Base-by-base conservation (phyloP, 768 basidiomycete genomes). In the Collybiopsis luxurians region DNA sequence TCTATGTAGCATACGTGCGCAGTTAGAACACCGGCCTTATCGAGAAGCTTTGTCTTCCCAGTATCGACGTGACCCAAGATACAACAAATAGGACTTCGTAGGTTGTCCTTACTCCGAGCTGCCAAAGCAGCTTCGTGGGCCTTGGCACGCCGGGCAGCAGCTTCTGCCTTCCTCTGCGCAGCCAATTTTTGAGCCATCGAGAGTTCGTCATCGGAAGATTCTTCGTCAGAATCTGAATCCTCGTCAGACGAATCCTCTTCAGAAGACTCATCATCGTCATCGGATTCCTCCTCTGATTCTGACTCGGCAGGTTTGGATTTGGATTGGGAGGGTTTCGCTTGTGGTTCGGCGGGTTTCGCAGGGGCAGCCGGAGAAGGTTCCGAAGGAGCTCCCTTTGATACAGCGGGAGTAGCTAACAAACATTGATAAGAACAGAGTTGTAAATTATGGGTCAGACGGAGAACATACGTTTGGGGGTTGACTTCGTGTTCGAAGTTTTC, bases 61-160 rank as follows among this genome's bases (percentile, higher is more conserved):
- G 95, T 98, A 79, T 99, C 97, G 81, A 99, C 97, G 70, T 99
- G 97, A 58, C 97, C 97, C 60, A 99, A 73, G 65, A 99, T 99
- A 83, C 96, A 98, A 69, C 96, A 98, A 68, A 99, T 99, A 13
- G 97, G 97, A 69, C 89, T 92, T 42, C 97, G 89, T 46, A 99
- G 74, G 68, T 98, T 76, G 63, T 98, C 94, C 71, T 91, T 94
- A 69, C 75, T 92, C 51, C 92, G 75, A 3, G 89, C 90, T 40
- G 95, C 91, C 57, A 95, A 70, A 2, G 97, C 95, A 27, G 84
- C 89, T 69, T 91, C 86, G 63, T 88, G 89, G 9, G 89, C 86
- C 65, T 93, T 88, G 44, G 84, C 81, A 50, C 83, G 81, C 43
- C 93, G 84, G 19, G 82, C 89, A 34, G 87, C 87, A n/a, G 94